These are phyloP conservation scores for Suhomyces emberorum DNA, from an alignment of 805 yeast genomes.

Conservation along the genomic window DNA sequence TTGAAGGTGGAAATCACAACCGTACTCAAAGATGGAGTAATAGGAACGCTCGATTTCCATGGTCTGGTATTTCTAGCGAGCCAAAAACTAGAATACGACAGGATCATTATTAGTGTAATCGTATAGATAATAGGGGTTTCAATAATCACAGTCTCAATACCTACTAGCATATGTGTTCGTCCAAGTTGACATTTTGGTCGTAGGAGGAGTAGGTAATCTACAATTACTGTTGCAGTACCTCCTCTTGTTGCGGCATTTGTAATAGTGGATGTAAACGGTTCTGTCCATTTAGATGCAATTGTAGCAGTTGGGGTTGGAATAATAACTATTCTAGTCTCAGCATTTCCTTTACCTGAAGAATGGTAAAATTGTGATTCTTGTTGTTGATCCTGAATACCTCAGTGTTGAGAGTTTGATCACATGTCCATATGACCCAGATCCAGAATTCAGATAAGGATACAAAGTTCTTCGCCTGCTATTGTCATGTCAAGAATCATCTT, in stretches of 20 bases:
- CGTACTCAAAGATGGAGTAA: too few species aligned
- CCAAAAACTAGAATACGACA: too few species aligned
- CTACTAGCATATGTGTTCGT: constrained; percentile 5
- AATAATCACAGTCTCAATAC: constrained; percentile 11
- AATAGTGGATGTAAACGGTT: constrained; percentile 2
- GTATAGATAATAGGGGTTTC: constrained; percentile 14
- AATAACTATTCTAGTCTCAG: constrained; percentile 12
- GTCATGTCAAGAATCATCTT: too few species aligned
- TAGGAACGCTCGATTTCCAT: too few species aligned
- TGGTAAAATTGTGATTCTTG: constrained; percentile 17
- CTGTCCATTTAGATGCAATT: constrained; percentile 8
- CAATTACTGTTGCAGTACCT: constrained; percentile 11
- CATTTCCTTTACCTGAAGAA: constrained; percentile 7
- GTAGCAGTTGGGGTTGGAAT: constrained; percentile 14
- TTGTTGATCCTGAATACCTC: constrained; percentile 18
- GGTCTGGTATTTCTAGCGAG: too few species aligned
- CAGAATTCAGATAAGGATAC: too few species aligned
- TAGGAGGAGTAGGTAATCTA: constrained; percentile 12
- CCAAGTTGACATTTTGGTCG: constrained; percentile 11
- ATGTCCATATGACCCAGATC: constrained; percentile 8
- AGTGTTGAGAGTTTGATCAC: constrained; percentile 7
- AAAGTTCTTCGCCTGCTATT: too few species aligned
- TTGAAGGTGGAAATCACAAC: too few species aligned
- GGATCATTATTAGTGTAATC: too few species aligned
- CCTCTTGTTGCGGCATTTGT: constrained; percentile 9